These are phyloP conservation scores for Cladosporium sp. DNA, from an alignment of 2,329 filamentous ascomycete genomes.

Conservation along the genomic window DNA sequence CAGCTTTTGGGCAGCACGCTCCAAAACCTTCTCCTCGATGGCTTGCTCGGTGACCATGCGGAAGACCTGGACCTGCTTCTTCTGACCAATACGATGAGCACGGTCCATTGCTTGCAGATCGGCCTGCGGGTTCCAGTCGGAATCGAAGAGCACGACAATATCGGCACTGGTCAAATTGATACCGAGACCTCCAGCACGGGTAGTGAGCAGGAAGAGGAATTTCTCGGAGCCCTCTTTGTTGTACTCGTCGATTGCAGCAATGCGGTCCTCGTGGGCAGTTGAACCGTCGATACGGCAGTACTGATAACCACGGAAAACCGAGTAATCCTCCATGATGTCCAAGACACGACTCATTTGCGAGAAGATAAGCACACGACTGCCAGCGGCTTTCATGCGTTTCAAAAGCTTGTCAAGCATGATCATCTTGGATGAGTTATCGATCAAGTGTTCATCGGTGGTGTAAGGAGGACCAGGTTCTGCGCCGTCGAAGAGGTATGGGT, in stretches of 20 bases:
- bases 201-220: constrained; percentile 93
- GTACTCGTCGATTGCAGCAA: constrained; percentile 96
- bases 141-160: constrained; percentile 94
- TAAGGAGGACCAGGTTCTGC: constrained; percentile 96
- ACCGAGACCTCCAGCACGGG: constrained; percentile 87
- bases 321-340: constrained; percentile 97
- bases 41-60: constrained; percentile 96
- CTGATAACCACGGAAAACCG: constrained; percentile 87
- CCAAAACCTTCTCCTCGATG: constrained; percentile 96
- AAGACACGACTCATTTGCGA: constrained; percentile 98
- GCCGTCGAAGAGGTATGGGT: constrained; percentile 95
- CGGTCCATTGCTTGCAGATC: constrained; percentile 99
- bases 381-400: constrained; percentile 74
- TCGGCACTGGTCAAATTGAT: constrained; percentile 96
- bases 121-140: constrained; percentile 97
- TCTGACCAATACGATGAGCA: constrained; percentile 96
- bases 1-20: constrained; percentile 93
- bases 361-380: constrained; percentile 95
- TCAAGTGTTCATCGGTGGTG: constrained; percentile 92
- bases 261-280: constrained; percentile 95
- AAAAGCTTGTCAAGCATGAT: constrained; percentile 90
- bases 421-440: constrained; percentile 96
- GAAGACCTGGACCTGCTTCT: constrained; percentile 95
- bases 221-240: constrained; percentile 94
- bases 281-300: constrained; percentile 97